A percentile compares a stretch with the other conserved stretches of the same genome.
Evolutionary conservation across 495 filamentous ascomycete genomes (phyloP).

Genomic region (Durotheca rogersii): DNA sequence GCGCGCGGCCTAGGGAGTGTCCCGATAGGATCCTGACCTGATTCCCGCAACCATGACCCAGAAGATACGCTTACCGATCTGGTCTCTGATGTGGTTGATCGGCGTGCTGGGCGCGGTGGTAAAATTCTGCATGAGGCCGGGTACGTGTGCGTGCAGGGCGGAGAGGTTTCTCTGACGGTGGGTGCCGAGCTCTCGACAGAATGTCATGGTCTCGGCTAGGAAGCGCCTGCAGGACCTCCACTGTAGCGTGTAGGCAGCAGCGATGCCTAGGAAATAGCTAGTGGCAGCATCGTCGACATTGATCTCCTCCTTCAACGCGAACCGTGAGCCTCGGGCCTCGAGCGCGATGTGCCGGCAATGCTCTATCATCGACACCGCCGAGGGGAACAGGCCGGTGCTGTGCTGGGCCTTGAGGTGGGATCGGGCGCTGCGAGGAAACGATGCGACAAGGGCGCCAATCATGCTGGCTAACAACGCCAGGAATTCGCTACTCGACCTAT

Average conservation of each 20-base stretch:
- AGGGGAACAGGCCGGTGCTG: constrained; percentile 59
- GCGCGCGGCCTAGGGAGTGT: neutral
- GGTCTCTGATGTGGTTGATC: constrained; percentile 69
- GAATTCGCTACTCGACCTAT: constrained; percentile 66
- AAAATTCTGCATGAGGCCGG: constrained; percentile 3
- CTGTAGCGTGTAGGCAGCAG: constrained; percentile 68
- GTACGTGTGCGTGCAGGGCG: neutral
- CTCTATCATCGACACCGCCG: constrained; percentile 69
- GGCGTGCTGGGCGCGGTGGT: constrained; percentile 37
- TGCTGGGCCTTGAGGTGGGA: constrained; percentile 65
- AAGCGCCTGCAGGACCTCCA: constrained; percentile 67
- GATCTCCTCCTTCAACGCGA: constrained; percentile 62
- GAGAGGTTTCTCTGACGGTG: constrained; percentile 20
- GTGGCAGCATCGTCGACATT: constrained; percentile 79
- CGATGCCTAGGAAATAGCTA: constrained; percentile 78
- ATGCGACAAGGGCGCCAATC: constrained; percentile 73
- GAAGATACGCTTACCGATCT: constrained; percentile 76
- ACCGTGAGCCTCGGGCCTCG: constrained; percentile 67
- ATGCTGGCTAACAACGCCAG: constrained; percentile 78
- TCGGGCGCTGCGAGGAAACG: constrained; percentile 76
- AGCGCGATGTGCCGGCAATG: constrained; percentile 71
- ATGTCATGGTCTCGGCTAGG: constrained; percentile 70
- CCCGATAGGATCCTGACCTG: constrained; percentile 40
- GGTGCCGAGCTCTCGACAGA: constrained; percentile 62
- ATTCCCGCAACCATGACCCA: constrained; percentile 72